Percentiles rank a stretch among this genome's conserved stretches.
These are phyloP conservation scores for Penicillium sp. DNA, from an alignment of 2,329 filamentous ascomycete genomes.

Conservation along the genomic window DNA sequence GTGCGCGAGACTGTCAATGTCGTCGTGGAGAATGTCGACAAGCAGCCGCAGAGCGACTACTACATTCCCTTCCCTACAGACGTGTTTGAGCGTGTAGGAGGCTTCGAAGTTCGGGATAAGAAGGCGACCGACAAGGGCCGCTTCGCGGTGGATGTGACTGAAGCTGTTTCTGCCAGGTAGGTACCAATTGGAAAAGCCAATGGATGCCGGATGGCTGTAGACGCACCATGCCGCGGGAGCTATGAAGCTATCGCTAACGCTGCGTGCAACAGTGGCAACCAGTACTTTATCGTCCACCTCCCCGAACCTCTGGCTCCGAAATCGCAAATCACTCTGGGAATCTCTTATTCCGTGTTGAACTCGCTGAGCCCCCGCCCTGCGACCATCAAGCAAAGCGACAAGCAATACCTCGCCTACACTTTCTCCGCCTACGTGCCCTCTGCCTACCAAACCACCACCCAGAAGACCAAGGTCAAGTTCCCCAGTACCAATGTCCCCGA, in stretches of 20 bases:
- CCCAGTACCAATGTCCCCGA: slow-evolving; percentile 78
- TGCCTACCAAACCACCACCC: slow-evolving; percentile 83
- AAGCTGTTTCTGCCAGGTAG: slow-evolving; percentile 59
- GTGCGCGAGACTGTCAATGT: slow-evolving; percentile 90
- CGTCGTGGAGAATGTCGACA: slow-evolving; percentile 85
- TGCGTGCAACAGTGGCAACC: slow-evolving; percentile 59
- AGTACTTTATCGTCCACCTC: slow-evolving; percentile 85
- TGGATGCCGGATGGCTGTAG: slow-evolving; percentile 18
- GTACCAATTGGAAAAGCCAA: slow-evolving; percentile 59
- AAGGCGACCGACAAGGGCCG: slow-evolving; percentile 71
- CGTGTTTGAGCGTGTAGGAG: slow-evolving; percentile 77
- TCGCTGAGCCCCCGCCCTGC: slow-evolving; percentile 81
- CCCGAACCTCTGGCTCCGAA: slow-evolving; percentile 75
- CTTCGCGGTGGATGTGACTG: slow-evolving; percentile 72
- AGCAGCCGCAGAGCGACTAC: slow-evolving; percentile 82
- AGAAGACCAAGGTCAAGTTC: slow-evolving; percentile 97
- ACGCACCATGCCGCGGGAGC: background rate
- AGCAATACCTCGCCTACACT: slow-evolving; percentile 82
- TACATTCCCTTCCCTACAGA: slow-evolving; percentile 82
- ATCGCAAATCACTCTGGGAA: slow-evolving; percentile 81
- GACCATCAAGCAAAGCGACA: slow-evolving; percentile 78
- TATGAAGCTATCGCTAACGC: slow-evolving; percentile 8
- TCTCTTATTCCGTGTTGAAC: slow-evolving; percentile 80
- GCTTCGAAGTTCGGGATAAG: slow-evolving; percentile 89
- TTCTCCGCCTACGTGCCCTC: slow-evolving; percentile 86